Evolutionary conservation across 441 rosid species (phyloP).

Genomic region (Populus hybrid): DNA sequence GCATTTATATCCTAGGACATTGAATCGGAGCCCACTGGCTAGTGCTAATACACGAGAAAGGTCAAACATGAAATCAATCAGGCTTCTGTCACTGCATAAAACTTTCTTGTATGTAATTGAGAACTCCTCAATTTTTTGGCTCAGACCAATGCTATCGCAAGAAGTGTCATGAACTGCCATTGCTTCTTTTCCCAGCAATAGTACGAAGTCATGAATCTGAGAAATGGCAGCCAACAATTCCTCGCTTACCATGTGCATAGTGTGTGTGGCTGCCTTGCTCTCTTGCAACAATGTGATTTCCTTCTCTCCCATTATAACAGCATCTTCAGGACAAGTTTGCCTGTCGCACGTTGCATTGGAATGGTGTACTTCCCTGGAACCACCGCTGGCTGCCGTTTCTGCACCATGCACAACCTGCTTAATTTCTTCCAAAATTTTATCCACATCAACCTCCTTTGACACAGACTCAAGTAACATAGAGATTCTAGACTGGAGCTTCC

Average conservation of each 20-base stretch:
- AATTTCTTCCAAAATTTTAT: slow-evolving; percentile 60
- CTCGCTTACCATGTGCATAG: slow-evolving; percentile 33
- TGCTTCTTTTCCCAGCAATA: slow-evolving; percentile 77
- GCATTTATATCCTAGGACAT: slow-evolving; percentile 52
- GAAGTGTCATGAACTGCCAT: slow-evolving; percentile 40
- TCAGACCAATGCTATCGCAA: slow-evolving; percentile 36
- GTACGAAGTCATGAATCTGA: slow-evolving; percentile 66
- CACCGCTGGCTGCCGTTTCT: slow-evolving; percentile 19
- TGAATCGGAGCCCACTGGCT: slow-evolving; percentile 64
- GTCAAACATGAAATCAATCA: slow-evolving; percentile 55
- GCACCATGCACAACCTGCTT: slow-evolving; percentile 53
- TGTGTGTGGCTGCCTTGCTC: slow-evolving; percentile 34
- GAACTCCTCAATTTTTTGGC: slow-evolving; percentile 57
- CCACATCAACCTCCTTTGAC: slow-evolving; percentile 51
- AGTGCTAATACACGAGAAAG: slow-evolving; percentile 66
- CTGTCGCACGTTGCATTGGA: slow-evolving; percentile 27
- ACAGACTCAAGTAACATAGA: slow-evolving; percentile 49
- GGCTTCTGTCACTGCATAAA: slow-evolving; percentile 28
- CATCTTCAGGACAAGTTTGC: slow-evolving; percentile 33
- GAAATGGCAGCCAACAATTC: slow-evolving; percentile 62
- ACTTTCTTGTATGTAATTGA: slow-evolving; percentile 53
- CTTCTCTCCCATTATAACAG: slow-evolving; percentile 30
- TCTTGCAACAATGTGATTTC: slow-evolving; percentile 35
- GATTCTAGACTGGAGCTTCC: slow-evolving; percentile 58
- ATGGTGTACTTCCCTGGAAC: slow-evolving; percentile 23